phyloP scores from a whole-genome alignment of 1,284 basidiomycete species.

The Trichosporon asahii region DNA sequence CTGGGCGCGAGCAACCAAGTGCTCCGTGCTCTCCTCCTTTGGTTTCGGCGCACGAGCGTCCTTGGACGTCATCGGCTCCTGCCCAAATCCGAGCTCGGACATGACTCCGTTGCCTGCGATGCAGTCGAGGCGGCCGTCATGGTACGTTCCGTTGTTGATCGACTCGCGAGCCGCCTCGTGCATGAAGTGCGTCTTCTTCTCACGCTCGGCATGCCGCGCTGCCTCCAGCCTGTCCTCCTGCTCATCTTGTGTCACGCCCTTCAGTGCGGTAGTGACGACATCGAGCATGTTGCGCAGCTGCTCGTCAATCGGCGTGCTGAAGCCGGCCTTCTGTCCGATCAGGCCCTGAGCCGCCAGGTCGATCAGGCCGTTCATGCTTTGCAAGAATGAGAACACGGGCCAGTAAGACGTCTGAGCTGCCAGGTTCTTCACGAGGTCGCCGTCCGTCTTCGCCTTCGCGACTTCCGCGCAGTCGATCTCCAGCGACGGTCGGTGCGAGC shows the following conservation, averaged over 20 bases:
- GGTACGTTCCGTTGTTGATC: constrained; percentile 64
- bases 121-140: constrained; percentile 75
- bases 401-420: constrained; percentile 77
- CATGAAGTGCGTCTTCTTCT: constrained; percentile 29
- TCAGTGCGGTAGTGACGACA: constrained; percentile 69
- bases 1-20: constrained; percentile 30
- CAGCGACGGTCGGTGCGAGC: constrained; percentile 62
- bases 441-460: constrained; percentile 69
- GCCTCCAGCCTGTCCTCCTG: constrained; percentile 53
- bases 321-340: constrained; percentile 92
- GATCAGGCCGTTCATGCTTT: constrained; percentile 77
- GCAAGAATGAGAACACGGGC: constrained; percentile 85
- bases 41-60: constrained; percentile 47
- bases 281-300: constrained; percentile 85
- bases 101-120: constrained; percentile 78
- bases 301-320: constrained; percentile 75
- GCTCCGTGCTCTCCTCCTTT: constrained; percentile 36
- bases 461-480: constrained; percentile 78
- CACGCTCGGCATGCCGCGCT: constrained; percentile 30
- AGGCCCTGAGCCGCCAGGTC: constrained; percentile 90
- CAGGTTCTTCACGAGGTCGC: constrained; percentile 64
- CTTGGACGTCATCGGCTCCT: constrained; percentile 59
- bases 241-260: constrained; percentile 55
- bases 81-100: constrained; percentile 72
- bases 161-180: constrained; percentile 40